Base-by-base conservation (phyloP, 192 early-diverging fungal species). In the Blastocladiella britannica region DNA sequence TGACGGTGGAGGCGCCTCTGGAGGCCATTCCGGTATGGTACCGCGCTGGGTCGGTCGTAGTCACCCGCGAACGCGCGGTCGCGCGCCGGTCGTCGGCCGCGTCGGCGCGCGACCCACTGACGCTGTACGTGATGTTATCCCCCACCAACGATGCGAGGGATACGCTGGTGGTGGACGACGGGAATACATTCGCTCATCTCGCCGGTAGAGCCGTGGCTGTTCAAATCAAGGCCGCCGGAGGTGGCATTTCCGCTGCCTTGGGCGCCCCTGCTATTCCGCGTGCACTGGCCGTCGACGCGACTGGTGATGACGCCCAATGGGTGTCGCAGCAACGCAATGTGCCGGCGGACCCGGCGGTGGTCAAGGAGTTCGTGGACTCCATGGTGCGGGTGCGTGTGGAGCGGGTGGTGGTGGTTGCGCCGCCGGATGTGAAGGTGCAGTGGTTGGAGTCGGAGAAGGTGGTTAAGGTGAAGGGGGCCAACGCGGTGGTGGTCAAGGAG, bases 161-260 rank as follows among this genome's bases (percentile, higher is more conserved):
- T 25, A 55, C 56, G n/a, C 61, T 98, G 22, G 95, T 95, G 61
- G 62, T 87, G 52, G 95, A 98, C 67, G 95, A 98, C 61, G 95
- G 91, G 8, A 74, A 85, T 53, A 71, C 79, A 1, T 97, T 78
- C 62, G 77, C 70, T 29, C 85, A 79, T 60, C 58, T 78, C 60
- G 58, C 69, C 0, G 86, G 87, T 3, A 72, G 25, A 4, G 28
- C n/a, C 28, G 25, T 31, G 6, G 26, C 4, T 5, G 22, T 59
- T 18, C 9, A 28, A 18, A n/a, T 23, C 22, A 12, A 29, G 22
- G 5, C 28, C 25, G 24, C 52, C 7, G 24, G 28, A 25, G 15
- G n/a, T 9, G 52, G 8, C 25, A 22, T 52, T 23, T 5, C 4
- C 52, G 52, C 47, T 22, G 28, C 20, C 3, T 15, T 28, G 22